Conservation (phyloP, 768 basidiomycete genomes). For the Psilocybe subaeruginosa region DNA sequence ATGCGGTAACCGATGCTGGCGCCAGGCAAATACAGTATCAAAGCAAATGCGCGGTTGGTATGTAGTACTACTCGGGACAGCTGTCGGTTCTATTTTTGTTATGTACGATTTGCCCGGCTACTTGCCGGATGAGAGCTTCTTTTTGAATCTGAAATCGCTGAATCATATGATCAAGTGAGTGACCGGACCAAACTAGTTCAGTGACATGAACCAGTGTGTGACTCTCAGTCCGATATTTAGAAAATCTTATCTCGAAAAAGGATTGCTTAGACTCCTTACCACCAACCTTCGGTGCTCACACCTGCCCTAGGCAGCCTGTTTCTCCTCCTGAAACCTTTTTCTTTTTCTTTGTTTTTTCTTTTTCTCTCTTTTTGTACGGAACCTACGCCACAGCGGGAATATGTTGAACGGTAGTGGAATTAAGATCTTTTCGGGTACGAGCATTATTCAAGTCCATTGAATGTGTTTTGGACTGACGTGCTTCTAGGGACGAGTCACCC, state of each 20-base stretch:
- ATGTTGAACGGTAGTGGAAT: slow-evolving; percentile 63
- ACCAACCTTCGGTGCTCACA: slow-evolving; percentile 1
- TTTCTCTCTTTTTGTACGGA: slow-evolving; percentile 22
- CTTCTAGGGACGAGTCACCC: slow-evolving; percentile 89
- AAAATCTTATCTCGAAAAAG: slow-evolving; percentile 22
- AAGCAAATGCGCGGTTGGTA: background rate
- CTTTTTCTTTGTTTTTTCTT: slow-evolving; percentile 16
- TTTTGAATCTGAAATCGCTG: background rate
- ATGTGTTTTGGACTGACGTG: slow-evolving; percentile 11
- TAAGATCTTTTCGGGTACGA: slow-evolving; percentile 58
- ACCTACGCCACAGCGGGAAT: slow-evolving; percentile 15
- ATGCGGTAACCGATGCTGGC: too few species aligned
- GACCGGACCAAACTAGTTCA: slow-evolving; percentile 16
- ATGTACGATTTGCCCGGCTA: slow-evolving; percentile 7
- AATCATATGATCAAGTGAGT: slow-evolving; percentile 5
- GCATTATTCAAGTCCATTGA: slow-evolving; percentile 8
- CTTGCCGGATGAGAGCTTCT: slow-evolving; percentile 11
- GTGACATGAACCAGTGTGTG: slow-evolving; percentile 17
- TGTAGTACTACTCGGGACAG: background rate
- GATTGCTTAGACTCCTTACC: background rate
- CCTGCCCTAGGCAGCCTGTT: background rate
- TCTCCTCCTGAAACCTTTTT: slow-evolving; percentile 2
- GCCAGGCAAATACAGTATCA: background rate
- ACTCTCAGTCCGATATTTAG: slow-evolving; percentile 12
- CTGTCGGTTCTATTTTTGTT: slow-evolving; percentile 5